Evolutionary conservation across 208 protist species (phyloP), one percentile per base, ranked within the genome.

Genomic region (Strigomonas culicis): DNA sequence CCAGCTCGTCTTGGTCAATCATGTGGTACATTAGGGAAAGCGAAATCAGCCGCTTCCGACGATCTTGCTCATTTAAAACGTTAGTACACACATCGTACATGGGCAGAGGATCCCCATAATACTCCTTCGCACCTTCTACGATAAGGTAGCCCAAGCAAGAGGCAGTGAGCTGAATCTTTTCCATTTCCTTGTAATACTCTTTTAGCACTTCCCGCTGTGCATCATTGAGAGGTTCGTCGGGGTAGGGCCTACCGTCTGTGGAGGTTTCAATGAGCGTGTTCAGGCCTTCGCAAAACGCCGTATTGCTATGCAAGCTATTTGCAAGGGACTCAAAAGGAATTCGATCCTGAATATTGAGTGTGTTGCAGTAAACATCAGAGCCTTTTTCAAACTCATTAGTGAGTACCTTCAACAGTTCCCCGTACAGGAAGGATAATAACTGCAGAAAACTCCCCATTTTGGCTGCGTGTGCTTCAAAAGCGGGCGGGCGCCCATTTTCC

Each of bases 1-100:
- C 79, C 49, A 87, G 83, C 22, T 93, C 89, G 50, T 93, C 84
- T 70, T 93, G 86, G 49, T 89, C 84, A 32, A 95, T 79, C 77
- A 84, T 79, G 50, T 84, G 88, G 73, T 91, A 93, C 73, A 85
- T 85, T 7, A 95, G 68, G 15, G 83, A 91, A 19, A 95, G 73
- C 15, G 83, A 75, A 4, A 93, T 70, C 34, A 95, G 72, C 4
- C 89, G 74, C 55, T 91, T 91, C 59, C 77, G 60, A 17, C 84
- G 70, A 59, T 53, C 75, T 31, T 84, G 78, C 51, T 95, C 86
- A n/a, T 79, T 63, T 32, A 81, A 55, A n/a, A 95, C 72, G 25
- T 68, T 63, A 56, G 72, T 82, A 67, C 83, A 93, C 50, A 93
- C 69, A 60, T 95, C 89, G 49, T 82, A 70, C 74, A 90, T 87